phyloP scores from a whole-genome alignment of 23 red algal species.

The Pyropia haitanensis region DNA sequence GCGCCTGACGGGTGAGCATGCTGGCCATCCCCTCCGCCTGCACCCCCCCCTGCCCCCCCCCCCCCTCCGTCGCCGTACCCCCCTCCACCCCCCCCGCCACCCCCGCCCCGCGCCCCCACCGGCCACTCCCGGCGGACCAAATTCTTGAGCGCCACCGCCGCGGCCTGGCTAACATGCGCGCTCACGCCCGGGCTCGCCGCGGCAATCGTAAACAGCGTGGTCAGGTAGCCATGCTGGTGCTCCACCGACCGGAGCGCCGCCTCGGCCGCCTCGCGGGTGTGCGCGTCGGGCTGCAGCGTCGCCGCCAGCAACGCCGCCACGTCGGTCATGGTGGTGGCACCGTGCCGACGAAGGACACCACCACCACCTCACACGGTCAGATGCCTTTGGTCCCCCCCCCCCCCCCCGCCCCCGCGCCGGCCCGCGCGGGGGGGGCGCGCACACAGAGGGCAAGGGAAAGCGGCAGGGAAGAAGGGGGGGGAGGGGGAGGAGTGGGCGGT shows the following conservation, averaged over 20 bases:
- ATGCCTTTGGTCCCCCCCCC: too few species aligned
- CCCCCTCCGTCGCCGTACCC: constrained; percentile 8
- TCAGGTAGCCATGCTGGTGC: neutral
- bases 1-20: neutral
- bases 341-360: too few species aligned
- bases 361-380: too few species aligned
- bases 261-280: neutral
- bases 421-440: too few species aligned
- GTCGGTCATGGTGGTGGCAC: neutral
- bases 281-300: constrained; percentile 2
- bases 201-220: neutral
- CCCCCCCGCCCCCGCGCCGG: too few species aligned
- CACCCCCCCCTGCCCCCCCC: neutral
- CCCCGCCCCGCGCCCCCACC: neutral
- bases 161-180: constrained; percentile 7
- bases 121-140: constrained; percentile 30
- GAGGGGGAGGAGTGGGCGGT: too few species aligned
- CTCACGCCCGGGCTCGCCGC: neutral
- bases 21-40: neutral
- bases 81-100: constrained; percentile 1
- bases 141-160: constrained; percentile 40
- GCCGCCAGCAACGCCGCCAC: neutral
- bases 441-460: too few species aligned
- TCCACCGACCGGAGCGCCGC: neutral
- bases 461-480: too few species aligned